Base-by-base conservation (phyloP, 2,329 filamentous ascomycete genomes). In the Lizonia empirigonia region DNA sequence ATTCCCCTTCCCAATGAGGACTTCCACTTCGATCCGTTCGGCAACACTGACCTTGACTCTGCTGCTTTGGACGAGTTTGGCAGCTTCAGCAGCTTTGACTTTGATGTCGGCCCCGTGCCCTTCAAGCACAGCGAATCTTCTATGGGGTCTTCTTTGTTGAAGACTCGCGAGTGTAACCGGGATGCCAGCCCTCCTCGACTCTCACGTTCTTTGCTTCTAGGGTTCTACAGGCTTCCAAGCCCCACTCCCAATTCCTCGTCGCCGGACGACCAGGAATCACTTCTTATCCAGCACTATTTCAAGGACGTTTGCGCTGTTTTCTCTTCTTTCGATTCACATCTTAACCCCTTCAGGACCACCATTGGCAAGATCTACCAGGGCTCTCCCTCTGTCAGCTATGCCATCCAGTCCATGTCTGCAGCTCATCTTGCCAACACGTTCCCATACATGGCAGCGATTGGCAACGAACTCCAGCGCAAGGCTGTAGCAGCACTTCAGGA, bases 331-430 rank as follows among this genome's bases (percentile, higher is more conserved):
- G 84, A 86, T 65, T 85, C 83, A 16, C 74, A 78, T 10, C 76
- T 85, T 58, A 87, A 86, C 58, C 82, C 83, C 0, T 86, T 85
- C 57, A 75, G 84, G 29, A 81, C 79, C 1, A 82, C 82, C 0
- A 81, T 86, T 10, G 79, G 78, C 4, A 78, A 79, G 18, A 74
- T 85, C 2, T 85, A 82, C 78, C 76, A 81, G 32, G 79, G 78
- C n/a, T 84, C 82, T 0, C 73, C 80, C 15, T 81, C 82, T 0
- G 82, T 85, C 41, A 83, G 81, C 60, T 83, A 81, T 37, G 82
- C 82, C 2, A 83, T 85, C 36, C 83, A 85, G 58, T 85, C 83
- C 56, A 86, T 86, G 83, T 82, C 83, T 1, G 82, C 83, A 7
- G 83, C 83, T 3, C 83, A 83, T 16, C 71, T 86, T 0, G 79